Evolutionary conservation across 495 filamentous ascomycete species (phyloP), one percentile per base, ranked within the genome.

Genomic region (Daldinia grandis): DNA sequence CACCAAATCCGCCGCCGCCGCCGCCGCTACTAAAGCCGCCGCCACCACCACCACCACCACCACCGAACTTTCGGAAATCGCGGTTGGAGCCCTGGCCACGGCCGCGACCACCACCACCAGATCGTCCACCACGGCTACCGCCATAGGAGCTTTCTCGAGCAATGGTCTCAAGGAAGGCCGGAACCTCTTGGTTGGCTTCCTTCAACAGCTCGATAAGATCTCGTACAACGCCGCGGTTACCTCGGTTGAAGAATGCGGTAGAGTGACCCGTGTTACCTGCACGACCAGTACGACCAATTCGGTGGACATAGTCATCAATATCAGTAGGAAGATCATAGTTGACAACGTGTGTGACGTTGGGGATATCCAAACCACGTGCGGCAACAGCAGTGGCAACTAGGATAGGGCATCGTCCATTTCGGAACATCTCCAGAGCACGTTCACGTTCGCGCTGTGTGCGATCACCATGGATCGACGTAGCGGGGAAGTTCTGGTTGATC

Each of bases 261-360:
- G 95, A 92, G 65, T 97, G 92, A 90, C 95, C 95, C 69, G 95
- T 98, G 85, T 99, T 99, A 78, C 95, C 95, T 64, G 96, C 96
- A 92, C 95, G 95, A 75, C 96, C 95, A 64, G 95, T 99, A 94
- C 95, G 96, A 89, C 95, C 95, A 78, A 98, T 99, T 80, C 95
- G 93, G 83, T 99, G 95, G 64, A 99, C 96, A 74, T 99, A 99
- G 84, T 99, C 95, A 76, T 99, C 95, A 74, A 99, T 97, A 77
- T 99, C 96, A 55, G 94, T 98, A 62, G 96, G 96, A 30, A 99
- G 88, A 80, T 99, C 95, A 80, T 99, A 99, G 86, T 98, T 99
- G 86, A 99, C 89, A 66, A 99, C 96, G 84, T 99, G 95, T 56
- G 90, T 97, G 69, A 99, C 95, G 72, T 99, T 98, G 33, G 95